phyloP scores from a whole-genome alignment of 805 yeast species.

The Pichia exigua region DNA sequence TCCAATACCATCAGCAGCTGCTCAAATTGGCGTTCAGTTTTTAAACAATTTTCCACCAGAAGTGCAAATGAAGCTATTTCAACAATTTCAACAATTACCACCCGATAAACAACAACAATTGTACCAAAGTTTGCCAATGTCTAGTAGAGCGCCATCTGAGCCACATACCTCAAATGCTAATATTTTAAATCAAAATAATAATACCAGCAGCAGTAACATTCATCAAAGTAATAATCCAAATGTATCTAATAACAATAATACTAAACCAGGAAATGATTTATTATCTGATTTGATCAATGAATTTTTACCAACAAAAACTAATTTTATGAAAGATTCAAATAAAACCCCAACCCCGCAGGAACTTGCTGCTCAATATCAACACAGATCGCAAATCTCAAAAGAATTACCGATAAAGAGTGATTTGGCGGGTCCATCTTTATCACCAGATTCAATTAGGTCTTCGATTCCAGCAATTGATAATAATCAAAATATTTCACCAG shows the following conservation, averaged over 20 bases:
- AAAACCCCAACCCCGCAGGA: conserved; percentile 15
- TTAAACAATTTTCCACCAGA: conserved; percentile 13
- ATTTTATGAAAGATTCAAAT: neutral
- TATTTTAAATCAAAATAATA: neutral
- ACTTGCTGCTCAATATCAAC: conserved; percentile 17
- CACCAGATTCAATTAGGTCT: conserved; percentile 26
- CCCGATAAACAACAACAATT: conserved; percentile 15
- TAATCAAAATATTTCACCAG: conserved; percentile 10
- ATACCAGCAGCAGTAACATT: neutral
- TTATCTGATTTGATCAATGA: conserved; percentile 9
- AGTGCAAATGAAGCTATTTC: conserved; percentile 10
- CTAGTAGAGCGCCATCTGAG: conserved; percentile 2
- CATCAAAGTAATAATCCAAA: neutral
- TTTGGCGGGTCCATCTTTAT: conserved; percentile 18
- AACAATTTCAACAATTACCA: conserved; percentile 13
- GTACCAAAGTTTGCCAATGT: conserved; percentile 10
- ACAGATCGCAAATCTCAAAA: conserved; percentile 8
- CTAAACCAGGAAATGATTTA: conserved; percentile 2
- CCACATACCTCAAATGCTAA: neutral
- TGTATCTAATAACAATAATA: neutral
- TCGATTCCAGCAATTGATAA: conserved; percentile 21
- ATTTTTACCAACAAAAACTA: conserved; percentile 5
- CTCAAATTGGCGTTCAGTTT: conserved; percentile 9
- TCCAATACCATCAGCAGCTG: conserved; percentile 8
- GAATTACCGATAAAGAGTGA: neutral